These are phyloP conservation scores for Gastrodia elata DNA, from an alignment of 106 monocot species.

Conservation along the genomic window DNA sequence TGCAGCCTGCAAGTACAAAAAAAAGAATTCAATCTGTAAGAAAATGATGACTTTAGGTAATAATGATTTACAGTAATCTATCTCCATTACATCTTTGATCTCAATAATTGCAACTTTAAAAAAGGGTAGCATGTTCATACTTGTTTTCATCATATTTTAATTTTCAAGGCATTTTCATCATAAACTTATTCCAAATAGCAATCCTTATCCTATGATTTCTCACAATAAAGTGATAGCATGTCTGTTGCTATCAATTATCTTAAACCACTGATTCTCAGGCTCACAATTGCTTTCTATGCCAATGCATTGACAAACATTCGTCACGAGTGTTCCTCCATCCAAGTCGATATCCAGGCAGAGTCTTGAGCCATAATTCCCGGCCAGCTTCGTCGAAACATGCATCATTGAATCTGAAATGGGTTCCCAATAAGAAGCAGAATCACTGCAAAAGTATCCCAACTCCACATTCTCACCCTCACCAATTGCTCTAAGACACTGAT, in stretches of 20 bases:
- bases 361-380: neutral
- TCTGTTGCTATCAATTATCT: conserved; percentile 43
- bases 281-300: conserved; percentile 30
- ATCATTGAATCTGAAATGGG: conserved; percentile 48
- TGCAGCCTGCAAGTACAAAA: no score
- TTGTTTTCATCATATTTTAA: no score
- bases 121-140: no score
- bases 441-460: conserved; percentile 28
- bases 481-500: conserved; percentile 36
- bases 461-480: conserved; percentile 20
- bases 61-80: no score
- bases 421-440: conserved; percentile 31
- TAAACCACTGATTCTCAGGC: conserved; percentile 72
- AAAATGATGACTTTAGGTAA: no score
- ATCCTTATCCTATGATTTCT: no score
- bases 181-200: no score
- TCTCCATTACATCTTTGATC: no score
- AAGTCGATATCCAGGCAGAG: conserved; percentile 17
- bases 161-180: no score
- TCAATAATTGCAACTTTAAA: no score
- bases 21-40: no score
- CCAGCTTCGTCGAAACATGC: conserved; percentile 42
- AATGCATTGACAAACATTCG: conserved; percentile 60
- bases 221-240: neutral
- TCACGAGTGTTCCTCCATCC: conserved; percentile 25